phyloP scores from a whole-genome alignment of 208 protist species.

The Leishmania guyanensis region DNA sequence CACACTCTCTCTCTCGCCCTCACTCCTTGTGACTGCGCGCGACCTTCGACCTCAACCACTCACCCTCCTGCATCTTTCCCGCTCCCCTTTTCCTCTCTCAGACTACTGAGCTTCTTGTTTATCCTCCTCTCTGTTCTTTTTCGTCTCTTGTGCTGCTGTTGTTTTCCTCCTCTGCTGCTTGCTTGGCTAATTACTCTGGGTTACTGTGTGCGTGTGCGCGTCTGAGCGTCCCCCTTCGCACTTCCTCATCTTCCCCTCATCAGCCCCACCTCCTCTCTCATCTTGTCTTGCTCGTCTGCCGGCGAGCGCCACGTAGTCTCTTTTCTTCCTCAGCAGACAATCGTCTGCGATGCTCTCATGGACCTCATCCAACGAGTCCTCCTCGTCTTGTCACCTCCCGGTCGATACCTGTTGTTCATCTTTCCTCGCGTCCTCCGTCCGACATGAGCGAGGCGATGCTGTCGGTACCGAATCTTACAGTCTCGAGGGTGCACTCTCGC shows the following conservation, averaged over 20 bases:
- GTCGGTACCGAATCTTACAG: neutral
- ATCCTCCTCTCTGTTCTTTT: neutral
- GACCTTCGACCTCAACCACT: neutral
- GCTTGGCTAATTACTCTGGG: neutral
- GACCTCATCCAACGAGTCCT: neutral
- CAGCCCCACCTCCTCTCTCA: neutral
- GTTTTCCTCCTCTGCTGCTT: neutral
- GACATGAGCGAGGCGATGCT: neutral
- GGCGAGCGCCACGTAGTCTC: neutral
- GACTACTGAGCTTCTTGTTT: neutral
- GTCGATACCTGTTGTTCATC: neutral
- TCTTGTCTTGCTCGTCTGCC: neutral
- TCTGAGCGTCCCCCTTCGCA: neutral
- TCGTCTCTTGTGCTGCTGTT: neutral
- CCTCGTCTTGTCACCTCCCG: neutral
- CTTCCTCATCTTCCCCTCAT: neutral
- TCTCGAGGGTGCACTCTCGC: neutral
- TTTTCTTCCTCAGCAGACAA: neutral
- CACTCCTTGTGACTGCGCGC: neutral
- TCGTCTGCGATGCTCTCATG: conserved; percentile 1
- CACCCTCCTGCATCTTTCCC: neutral
- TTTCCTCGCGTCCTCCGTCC: neutral
- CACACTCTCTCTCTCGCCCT: neutral
- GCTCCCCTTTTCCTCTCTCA: neutral
- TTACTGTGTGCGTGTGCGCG: neutral